These are phyloP conservation scores for Fusarium longipes DNA, from an alignment of 2,329 filamentous ascomycete species.

Conservation along the genomic window DNA sequence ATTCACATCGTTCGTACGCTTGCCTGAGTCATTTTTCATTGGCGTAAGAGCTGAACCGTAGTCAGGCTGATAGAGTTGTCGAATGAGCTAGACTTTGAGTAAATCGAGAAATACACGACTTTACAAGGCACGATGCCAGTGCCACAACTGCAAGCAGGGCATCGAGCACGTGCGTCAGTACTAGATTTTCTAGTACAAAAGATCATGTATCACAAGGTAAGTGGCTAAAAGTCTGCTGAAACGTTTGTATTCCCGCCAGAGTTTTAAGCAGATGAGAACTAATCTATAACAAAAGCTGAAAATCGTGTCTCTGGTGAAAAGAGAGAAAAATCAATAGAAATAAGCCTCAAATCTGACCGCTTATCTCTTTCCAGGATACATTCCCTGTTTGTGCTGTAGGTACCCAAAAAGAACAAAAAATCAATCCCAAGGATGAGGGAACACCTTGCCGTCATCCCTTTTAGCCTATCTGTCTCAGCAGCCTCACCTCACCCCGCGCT, in stretches of 20 bases:
- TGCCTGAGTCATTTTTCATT: slow-evolving; percentile 1
- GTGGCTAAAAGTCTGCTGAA: background rate
- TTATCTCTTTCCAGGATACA: background rate
- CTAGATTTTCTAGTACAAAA: background rate
- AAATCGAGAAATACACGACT: background rate
- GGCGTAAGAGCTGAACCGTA: slow-evolving; percentile 6
- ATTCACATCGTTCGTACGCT: background rate
- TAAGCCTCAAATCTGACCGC: background rate
- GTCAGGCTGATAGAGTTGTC: slow-evolving; percentile 11
- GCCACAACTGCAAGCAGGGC: background rate
- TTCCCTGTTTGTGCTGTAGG: background rate
- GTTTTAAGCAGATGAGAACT: slow-evolving; percentile 2
- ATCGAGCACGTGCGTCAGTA: background rate
- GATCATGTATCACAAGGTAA: background rate
- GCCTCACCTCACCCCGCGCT: slow-evolving; percentile 35
- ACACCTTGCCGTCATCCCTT: slow-evolving; percentile 25
- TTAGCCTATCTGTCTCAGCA: slow-evolving; percentile 36
- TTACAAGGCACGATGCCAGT: background rate
- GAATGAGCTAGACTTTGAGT: slow-evolving; percentile 1
- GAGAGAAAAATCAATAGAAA: too few species aligned
- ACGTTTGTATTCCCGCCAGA: slow-evolving; percentile 5
- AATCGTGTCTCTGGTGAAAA: background rate
- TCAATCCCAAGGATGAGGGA: slow-evolving; percentile 13
- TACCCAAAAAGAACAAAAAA: slow-evolving; percentile 7
- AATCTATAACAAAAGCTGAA: background rate